Base-by-base conservation (phyloP, 495 filamentous ascomycete genomes). In the Cercophora samala region DNA sequence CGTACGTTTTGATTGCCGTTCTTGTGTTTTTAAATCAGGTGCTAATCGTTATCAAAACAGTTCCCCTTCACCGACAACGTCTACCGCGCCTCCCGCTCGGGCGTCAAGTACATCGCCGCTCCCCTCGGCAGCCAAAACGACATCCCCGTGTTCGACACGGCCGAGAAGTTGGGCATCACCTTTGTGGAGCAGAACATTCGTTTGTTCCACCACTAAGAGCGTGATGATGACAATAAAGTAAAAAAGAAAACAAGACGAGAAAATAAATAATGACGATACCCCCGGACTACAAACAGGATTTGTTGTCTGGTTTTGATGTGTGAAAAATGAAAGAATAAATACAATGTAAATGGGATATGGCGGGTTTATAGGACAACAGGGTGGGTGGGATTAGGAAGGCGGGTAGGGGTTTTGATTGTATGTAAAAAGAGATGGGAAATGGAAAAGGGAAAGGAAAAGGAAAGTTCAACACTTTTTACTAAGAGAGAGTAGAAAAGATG, bases 41-140 rank as follows among this genome's bases (percentile, higher is more conserved):
- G 58, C 19, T 24, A 71, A 37, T 64, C 25, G n/a, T 0, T 1
- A 3, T 42, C 5, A 29, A 46, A 21, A 24, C 58, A 93, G 91
- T 97, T 98, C 88, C 95, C 95, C 64, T 99, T 99, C 83, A 90
- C 91, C 70, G 95, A 98, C 84, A 99, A 99, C 72, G 89, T 99
- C 67, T 96, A 94, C 86, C 87, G 95, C 65, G 92, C 93, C 54
- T 87, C 85, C 62, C 84, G 92, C 68, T 96, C 91, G 22, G 95
- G 95, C 23, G 94, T 86, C 68, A 98, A 97, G 82, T 99, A 97
- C 82, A 88, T 98, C 67, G 93, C 96, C 56, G 93, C 93, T 62
- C 95, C 95, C 19, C 89, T 85, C 54, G 95, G 95, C 64, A 97
- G 93, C 78, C 93, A 97, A 78, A 97, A 97, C 74, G 96, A 99